Evolutionary conservation across 2,329 filamentous ascomycete species (phyloP), one percentile per base, ranked within the genome.

Genomic region (Verticillium isaacii): DNA sequence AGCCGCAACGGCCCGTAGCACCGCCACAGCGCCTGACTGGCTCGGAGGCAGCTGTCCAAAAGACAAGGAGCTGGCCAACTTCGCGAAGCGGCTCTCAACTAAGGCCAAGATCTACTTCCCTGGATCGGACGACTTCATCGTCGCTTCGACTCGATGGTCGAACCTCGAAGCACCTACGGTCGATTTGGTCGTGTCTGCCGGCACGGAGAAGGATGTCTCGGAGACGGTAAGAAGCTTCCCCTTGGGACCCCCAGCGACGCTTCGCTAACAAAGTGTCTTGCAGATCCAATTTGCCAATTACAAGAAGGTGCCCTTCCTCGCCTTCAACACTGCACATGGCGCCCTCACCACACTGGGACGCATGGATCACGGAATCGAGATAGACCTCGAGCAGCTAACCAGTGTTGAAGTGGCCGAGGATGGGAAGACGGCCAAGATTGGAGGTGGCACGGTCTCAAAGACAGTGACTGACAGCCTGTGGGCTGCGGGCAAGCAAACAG

Each of bases 251-350:
- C 34, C 34, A 7, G 56, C 39, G 32, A 2, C 37, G 25, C 3
- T 17, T 54, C 37, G 14, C 37, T 41, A 15, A 41, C 37, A 15
- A 6, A 3, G 6, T 1, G 2, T 15, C 5, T 19, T 17, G 17
- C 39, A 72, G 72, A 68, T 74, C 32, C 72, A 71, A 58, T 85
- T 74, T 62, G 82, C 83, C 52, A 82, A 80, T 65, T 66, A 73
- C 41, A 70, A 76, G 56, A 66, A 74, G 1, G 61, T 84, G 2
- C 81, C 83, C 0, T 84, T 86, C 64, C 76, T 87, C 2, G 78
- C 82, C 0, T 79, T 75, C 68, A 84, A 82, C 66, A 80, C 81
- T 15, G 77, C 74, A 2, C 84, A 87, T 62, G 84, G 83, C 3
- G 73, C 79, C 3, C 74, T 82, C 56, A 81, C 75, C 50, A 82